Conservation (phyloP, 352 stramenopile species). For the Phytopythium cucurbitacearum region DNA sequence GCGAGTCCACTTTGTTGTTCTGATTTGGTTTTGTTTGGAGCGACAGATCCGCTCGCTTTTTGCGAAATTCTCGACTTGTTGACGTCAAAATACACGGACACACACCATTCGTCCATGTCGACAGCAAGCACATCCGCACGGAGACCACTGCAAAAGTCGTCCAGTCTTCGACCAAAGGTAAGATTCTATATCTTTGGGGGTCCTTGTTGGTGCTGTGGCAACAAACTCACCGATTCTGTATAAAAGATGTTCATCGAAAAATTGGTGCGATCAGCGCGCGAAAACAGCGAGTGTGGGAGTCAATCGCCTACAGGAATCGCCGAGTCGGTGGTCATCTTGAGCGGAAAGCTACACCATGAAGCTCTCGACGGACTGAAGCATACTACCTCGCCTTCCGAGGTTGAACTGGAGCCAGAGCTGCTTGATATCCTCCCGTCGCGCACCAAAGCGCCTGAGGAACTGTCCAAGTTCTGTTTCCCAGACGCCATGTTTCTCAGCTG, state of each 20-base stretch:
- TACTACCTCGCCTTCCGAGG: slow-evolving; percentile 34
- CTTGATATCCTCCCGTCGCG: slow-evolving; percentile 43
- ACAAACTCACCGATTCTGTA: neutral
- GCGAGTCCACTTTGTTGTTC: too few relatives aligned
- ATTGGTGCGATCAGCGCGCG: neutral
- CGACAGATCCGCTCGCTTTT: slow-evolving; percentile 49
- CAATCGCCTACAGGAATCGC: slow-evolving; percentile 22
- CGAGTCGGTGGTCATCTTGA: slow-evolving; percentile 56
- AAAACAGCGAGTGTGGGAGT: neutral
- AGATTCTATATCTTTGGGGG: neutral
- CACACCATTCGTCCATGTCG: neutral
- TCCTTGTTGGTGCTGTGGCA: neutral
- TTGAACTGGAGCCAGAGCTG: slow-evolving; percentile 47
- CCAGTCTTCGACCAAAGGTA: slow-evolving; percentile 6
- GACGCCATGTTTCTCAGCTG: slow-evolving; percentile 46
- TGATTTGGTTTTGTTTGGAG: too few relatives aligned
- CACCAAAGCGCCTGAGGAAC: slow-evolving; percentile 46
- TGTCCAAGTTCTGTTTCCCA: slow-evolving; percentile 75
- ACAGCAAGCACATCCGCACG: slow-evolving; percentile 7
- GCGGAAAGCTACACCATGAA: slow-evolving; percentile 35
- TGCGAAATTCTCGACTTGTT: slow-evolving; percentile 53
- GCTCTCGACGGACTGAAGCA: slow-evolving; percentile 22
- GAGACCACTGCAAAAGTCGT: neutral
- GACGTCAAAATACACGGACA: slow-evolving; percentile 52
- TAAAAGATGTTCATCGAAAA: neutral